Base-by-base conservation (phyloP, 176 grass and related monocot species). In the Oryza officinalis region DNA sequence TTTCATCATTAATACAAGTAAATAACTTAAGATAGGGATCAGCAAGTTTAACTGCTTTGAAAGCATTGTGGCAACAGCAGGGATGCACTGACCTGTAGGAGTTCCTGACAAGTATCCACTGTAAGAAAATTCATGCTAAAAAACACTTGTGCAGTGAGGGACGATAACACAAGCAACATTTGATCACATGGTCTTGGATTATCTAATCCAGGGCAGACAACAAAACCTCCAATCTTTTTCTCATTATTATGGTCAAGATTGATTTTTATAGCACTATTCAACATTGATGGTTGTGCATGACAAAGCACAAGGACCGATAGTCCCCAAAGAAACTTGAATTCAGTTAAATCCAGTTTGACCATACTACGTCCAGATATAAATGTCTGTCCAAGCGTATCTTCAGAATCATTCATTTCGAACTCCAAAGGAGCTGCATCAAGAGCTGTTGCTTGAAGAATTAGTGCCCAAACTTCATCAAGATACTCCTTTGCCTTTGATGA, bases 261-360 rank as follows among this genome's bases (percentile, higher is more conserved):
- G 47, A 92, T 69, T 20, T 89, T 92, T 71, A 83, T 47, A 87
- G 66, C 18, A 52, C 28, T 76, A 84, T 83, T 84, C 45, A 47
- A 78, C 25, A 44, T 49, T 77, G 80, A 72, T 76, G 89, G 76
- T 40, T 49, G 41, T 65, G 35, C 60, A 78, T 92, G 87, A 86
- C 95, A 98, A 40, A 98, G 81, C 87, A 90, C 76, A 78, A 98
- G 85, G 76, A 90, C 64, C 13, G 89, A 93, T 40, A 95, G 83
- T 46, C 89, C 96, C 91, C 93, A 98, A 23, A 98, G 87, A 80
- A 95, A 95, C 61, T 90, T 65, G 83, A 95, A 98, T 54, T 98
- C 96, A 80, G 15, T 80, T 61, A 49, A 67, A 65, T 93, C 89
- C 76, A 98, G 71, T 59, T 84, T 91, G 86, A 95, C 85, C 96